A percentile compares a stretch with the other conserved stretches of the same genome.
Evolutionary conservation across 2,329 filamentous ascomycete species (phyloP).

Genomic region (Xylaria sp.): DNA sequence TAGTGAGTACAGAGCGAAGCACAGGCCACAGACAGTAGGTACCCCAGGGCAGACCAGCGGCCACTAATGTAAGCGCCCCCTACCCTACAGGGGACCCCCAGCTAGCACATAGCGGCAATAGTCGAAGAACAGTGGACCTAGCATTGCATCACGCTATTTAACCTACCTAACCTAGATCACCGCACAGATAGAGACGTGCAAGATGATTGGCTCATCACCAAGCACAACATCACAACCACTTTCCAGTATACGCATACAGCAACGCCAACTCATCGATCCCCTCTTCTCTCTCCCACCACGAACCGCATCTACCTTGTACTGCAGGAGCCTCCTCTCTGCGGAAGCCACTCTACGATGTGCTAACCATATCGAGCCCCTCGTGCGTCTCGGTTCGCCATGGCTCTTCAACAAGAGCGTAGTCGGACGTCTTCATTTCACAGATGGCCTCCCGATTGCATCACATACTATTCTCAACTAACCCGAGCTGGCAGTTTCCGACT

Average conservation of each 20-base stretch:
- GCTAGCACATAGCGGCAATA: slow-evolving; percentile 7
- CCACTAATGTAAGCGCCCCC: slow-evolving; percentile 1
- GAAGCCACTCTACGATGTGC: slow-evolving; percentile 2
- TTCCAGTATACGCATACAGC: background rate
- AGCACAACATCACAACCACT: slow-evolving; percentile 7
- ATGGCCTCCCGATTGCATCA: background rate
- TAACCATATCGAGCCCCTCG: slow-evolving; percentile 7
- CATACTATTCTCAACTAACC: slow-evolving; percentile 2
- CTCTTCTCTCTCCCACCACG: slow-evolving; percentile 13
- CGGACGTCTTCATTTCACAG: background rate
- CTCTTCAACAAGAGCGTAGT: background rate
- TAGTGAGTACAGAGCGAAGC: background rate
- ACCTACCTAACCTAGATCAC: slow-evolving; percentile 4
- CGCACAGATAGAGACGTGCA: background rate
- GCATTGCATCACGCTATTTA: background rate
- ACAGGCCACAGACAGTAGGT: slow-evolving; percentile 7
- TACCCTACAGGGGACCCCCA: slow-evolving; percentile 9
- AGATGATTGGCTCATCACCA: slow-evolving; percentile 21
- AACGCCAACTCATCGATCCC: slow-evolving; percentile 14
- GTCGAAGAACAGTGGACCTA: slow-evolving; percentile 4
- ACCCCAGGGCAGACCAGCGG: background rate
- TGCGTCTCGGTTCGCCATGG: slow-evolving; percentile 4
- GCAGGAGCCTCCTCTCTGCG: slow-evolving; percentile 10
- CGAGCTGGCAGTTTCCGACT: background rate
- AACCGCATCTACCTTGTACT: slow-evolving; percentile 17